Base-by-base conservation (phyloP, 805 yeast genomes). In the Ascoidea rubescens region DNA sequence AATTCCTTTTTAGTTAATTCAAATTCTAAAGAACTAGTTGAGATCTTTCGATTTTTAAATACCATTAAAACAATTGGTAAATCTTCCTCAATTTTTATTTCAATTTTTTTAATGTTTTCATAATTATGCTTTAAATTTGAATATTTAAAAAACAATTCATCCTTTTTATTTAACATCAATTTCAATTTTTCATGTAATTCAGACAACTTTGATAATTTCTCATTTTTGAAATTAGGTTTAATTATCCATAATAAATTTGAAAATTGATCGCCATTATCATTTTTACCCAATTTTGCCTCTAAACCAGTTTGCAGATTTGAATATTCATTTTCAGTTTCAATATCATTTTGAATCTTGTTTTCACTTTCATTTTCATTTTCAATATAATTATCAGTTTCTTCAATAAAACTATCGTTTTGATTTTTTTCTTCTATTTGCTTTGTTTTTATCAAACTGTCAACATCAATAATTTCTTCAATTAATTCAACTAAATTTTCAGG, bases 401-500 rank as follows among this genome's bases (percentile, higher is more conserved):
- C 30, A 28, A 10, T 51, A 21, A 21, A 21, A 21, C 28, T 21
- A 21, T 21, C 28, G 28, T 37, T 37, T 37, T 10, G 43, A 10
- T 8, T 37, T 37, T 8, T 37, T 37, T 37, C 8, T 10, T 37
- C 14, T 8, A 14, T 37, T 14, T 10, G 14, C 43, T 37, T 37
- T 37, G 63, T 61, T 48, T 53, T 61, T 28, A 54, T 54, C 44
- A 69, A 57, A 31, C 64, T 66, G 5, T 66, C 71, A 48, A 68
- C 70, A 56, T 77, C 72, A 53, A 79, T 56, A 57, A 70, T 68
- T 2, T 58, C 57, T 7, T 67, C 57, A 2, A 84, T 76, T 16
- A 67, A 70, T 1, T 66, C 56, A 0, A 80, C 71, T 1, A 80
- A 54, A 0, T 62, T 61, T 3, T 51, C 49, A 5, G 81, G 78